Conservation (phyloP, 352 stramenopile genomes). For the Globisporangium spiculum region DNA sequence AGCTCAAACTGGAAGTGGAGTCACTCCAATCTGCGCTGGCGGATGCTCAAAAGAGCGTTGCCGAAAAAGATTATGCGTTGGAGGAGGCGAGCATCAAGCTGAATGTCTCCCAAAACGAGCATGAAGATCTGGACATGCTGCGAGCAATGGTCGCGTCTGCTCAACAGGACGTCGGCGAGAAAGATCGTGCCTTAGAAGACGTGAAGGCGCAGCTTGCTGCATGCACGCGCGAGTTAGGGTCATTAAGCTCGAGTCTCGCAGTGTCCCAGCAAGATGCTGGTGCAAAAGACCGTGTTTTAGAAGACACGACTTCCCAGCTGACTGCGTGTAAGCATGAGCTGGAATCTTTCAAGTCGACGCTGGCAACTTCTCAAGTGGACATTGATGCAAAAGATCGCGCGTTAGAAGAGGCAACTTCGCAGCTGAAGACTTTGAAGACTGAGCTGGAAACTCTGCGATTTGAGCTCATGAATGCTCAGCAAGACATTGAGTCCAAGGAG, state of each 20-base stretch:
- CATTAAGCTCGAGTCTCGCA: slow-evolving; percentile 4
- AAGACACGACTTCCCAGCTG: slow-evolving; percentile 3
- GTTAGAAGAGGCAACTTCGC: not conserved
- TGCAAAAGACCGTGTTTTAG: slow-evolving; percentile 2
- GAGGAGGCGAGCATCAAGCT: slow-evolving; percentile 9
- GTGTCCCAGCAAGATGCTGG: not conserved
- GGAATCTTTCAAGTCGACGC: slow-evolving; percentile 8
- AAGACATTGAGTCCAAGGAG: slow-evolving; percentile 6
- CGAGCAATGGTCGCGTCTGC: not conserved
- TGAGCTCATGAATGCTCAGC: slow-evolving; percentile 5
- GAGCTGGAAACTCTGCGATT: slow-evolving; percentile 10
- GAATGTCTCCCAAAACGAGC: not conserved
- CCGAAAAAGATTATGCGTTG: slow-evolving; percentile 11
- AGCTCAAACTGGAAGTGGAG: slow-evolving; percentile 21
- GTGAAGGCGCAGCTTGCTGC: slow-evolving; percentile 9
- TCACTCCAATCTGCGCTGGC: slow-evolving; percentile 8
- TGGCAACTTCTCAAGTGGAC: not conserved
- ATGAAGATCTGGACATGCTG: slow-evolving; percentile 9
- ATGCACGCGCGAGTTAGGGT: slow-evolving; percentile 4
- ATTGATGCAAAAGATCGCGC: slow-evolving; percentile 8
- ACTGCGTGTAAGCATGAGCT: slow-evolving; percentile 10
- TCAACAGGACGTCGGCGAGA: slow-evolving; percentile 7
- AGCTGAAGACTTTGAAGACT: slow-evolving; percentile 8
- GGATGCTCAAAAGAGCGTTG: slow-evolving; percentile 7
- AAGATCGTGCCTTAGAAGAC: slow-evolving; percentile 13